These are phyloP conservation scores for Striga hermonthica DNA, from an alignment of 305 asterid species.

Conservation along the genomic window DNA sequence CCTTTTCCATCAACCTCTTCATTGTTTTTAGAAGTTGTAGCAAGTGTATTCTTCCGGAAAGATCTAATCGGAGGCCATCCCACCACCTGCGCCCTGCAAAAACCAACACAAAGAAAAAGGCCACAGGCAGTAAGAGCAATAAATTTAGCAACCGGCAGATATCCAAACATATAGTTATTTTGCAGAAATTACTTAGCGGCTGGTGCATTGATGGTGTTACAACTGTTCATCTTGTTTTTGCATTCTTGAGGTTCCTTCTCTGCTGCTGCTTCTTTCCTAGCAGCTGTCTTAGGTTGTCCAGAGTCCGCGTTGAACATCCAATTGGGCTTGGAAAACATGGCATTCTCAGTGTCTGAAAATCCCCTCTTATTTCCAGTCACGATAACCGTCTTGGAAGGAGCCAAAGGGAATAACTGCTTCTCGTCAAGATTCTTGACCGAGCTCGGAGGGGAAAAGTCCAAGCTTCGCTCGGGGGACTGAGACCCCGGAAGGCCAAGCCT, in stretches of 20 bases:
- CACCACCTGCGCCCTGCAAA: constrained; percentile 68
- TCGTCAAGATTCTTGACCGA: constrained; percentile 34
- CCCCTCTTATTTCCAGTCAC: constrained; percentile 61
- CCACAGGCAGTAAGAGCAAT: too few relatives aligned
- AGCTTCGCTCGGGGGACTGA: constrained; percentile 56
- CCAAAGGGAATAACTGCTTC: constrained; percentile 46
- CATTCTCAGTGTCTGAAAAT: constrained; percentile 47
- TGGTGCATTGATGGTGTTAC: constrained; percentile 47
- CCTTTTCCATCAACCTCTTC: constrained; percentile 62
- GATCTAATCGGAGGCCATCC: constrained; percentile 86
- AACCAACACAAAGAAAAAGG: constrained; percentile 21
- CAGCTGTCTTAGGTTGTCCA: constrained; percentile 45
- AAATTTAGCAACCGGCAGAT: too few relatives aligned
- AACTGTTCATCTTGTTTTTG: constrained; percentile 42
- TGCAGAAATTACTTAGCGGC: constrained; percentile 62
- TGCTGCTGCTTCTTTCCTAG: constrained; percentile 36
- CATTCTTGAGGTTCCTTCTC: constrained; percentile 35
- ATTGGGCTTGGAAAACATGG: constrained; percentile 46
- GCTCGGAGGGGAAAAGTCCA: constrained; percentile 33
- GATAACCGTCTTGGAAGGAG: constrained; percentile 41
- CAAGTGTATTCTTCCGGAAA: constrained; percentile 60
- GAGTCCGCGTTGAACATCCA: constrained; percentile 61
- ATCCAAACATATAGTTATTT: background rate
- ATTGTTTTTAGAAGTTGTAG: constrained; percentile 54
- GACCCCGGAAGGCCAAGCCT: constrained; percentile 91